Conservation (phyloP, 1,284 basidiomycete genomes). For the Testicularia cyperi region DNA sequence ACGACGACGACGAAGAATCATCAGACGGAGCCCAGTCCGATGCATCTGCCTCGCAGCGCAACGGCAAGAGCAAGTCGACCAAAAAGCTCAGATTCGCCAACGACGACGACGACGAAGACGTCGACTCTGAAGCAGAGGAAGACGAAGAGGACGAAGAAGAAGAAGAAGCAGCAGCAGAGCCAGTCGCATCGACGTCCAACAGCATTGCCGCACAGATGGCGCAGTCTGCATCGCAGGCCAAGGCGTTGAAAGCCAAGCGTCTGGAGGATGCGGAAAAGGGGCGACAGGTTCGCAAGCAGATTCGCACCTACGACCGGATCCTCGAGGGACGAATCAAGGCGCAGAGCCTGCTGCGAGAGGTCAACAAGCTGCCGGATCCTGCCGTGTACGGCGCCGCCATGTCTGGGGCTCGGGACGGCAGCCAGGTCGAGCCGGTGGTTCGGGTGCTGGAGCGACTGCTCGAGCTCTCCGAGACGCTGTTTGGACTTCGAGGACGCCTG, state of each 20-base stretch:
- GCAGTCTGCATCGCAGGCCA: conserved; percentile 29
- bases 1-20: conserved; percentile 9
- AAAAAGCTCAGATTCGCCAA: conserved; percentile 23
- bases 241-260: conserved; percentile 34
- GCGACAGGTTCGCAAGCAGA: conserved; percentile 44
- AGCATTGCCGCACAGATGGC: conserved; percentile 36
- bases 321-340: conserved; percentile 51
- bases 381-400: conserved; percentile 4
- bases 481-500: conserved; percentile 14
- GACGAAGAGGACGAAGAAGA: conserved; percentile 1
- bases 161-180: too few species aligned
- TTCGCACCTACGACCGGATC: conserved; percentile 45
- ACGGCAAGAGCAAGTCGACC: background rate
- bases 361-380: conserved; percentile 28
- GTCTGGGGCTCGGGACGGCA: too few species aligned
- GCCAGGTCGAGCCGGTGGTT: conserved; percentile 5
- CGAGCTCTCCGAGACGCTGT: conserved; percentile 27
- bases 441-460: conserved; percentile 21
- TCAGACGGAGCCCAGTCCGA: conserved; percentile 6
- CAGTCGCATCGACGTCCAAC: conserved; percentile 9
- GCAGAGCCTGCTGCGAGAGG: conserved; percentile 36
- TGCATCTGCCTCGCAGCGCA: background rate
- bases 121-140: background rate
- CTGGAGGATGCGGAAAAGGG: conserved; percentile 52
- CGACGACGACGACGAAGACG: conserved; percentile 1